Conservation (phyloP, 1,284 basidiomycete genomes). For the Coniferiporia sulphurascens region DNA sequence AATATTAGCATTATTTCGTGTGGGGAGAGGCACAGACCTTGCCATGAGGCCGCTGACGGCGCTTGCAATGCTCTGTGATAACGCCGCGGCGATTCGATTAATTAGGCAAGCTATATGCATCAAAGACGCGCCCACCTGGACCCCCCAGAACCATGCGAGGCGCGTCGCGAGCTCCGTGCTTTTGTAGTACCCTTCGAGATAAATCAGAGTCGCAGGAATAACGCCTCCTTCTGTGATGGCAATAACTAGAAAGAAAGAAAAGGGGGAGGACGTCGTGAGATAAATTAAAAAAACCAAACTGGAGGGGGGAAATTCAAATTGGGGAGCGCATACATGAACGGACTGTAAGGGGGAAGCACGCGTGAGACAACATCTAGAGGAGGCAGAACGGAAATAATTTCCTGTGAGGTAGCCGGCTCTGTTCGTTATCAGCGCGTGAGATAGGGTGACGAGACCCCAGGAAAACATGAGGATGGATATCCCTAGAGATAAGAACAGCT, state of each 20-base stretch:
- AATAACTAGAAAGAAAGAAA: slow-evolving; percentile 31
- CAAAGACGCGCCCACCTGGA: slow-evolving; percentile 21
- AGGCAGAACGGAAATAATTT: slow-evolving; percentile 2
- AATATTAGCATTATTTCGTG: background rate
- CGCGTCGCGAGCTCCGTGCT: slow-evolving; percentile 35
- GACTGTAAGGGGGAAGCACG: slow-evolving; percentile 19
- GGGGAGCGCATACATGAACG: slow-evolving; percentile 27
- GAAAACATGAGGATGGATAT: slow-evolving; percentile 35
- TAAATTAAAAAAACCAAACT: background rate
- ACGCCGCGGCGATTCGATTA: background rate
- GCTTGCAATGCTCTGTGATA: slow-evolving; percentile 28
- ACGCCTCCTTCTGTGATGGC: slow-evolving; percentile 37
- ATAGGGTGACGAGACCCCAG: slow-evolving; percentile 34
- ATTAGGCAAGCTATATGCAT: background rate
- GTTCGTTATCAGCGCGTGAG: slow-evolving; percentile 33
- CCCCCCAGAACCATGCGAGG: slow-evolving; percentile 36
- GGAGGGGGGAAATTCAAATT: no score
- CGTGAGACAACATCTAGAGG: no score
- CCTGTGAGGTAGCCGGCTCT: slow-evolving; percentile 33
- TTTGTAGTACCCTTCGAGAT: slow-evolving; percentile 36
- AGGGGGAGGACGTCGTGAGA: background rate
- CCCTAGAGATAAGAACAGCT: slow-evolving; percentile 23
- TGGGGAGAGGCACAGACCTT: background rate
- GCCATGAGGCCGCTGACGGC: slow-evolving; percentile 37
- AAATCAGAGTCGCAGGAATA: slow-evolving; percentile 35